phyloP scores from a whole-genome alignment of 2,329 filamentous ascomycete genomes.

The Ophiosphaerella herpotricha region DNA sequence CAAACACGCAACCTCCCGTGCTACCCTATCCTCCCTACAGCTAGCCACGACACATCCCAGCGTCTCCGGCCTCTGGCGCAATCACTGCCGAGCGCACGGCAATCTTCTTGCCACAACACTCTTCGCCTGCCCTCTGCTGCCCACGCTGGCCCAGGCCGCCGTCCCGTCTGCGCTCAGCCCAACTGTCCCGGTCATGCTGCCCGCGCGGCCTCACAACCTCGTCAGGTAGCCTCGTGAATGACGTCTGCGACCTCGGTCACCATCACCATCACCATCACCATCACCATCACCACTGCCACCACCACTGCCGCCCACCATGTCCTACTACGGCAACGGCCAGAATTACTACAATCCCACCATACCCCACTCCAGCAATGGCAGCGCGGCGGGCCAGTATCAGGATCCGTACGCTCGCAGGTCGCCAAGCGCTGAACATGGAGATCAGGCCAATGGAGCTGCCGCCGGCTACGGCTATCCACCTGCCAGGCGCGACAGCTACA shows the following conservation, averaged over 20 bases:
- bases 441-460: constrained; percentile 63
- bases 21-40: not conserved
- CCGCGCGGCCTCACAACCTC: constrained; percentile 23
- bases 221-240: constrained; percentile 44
- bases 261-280: not conserved
- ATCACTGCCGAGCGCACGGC: not conserved
- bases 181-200: constrained; percentile 40
- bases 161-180: constrained; percentile 20
- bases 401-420: constrained; percentile 57
- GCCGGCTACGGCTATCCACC: constrained; percentile 44
- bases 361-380: constrained; percentile 48
- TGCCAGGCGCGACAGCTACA: constrained; percentile 43
- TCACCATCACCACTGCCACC: no score
- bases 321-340: constrained; percentile 61
- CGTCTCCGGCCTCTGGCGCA: constrained; percentile 11
- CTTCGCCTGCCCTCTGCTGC: not conserved
- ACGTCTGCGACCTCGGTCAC: constrained; percentile 27
- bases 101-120: not conserved
- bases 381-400: constrained; percentile 42
- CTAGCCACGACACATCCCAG: constrained; percentile 4
- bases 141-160: constrained; percentile 13
- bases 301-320: constrained; percentile 48
- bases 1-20: constrained; percentile 10
- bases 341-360: constrained; percentile 54
- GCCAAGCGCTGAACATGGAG: constrained; percentile 76